Base-by-base conservation (phyloP, 805 yeast genomes). In the Nakazawaea ambrosiae region DNA sequence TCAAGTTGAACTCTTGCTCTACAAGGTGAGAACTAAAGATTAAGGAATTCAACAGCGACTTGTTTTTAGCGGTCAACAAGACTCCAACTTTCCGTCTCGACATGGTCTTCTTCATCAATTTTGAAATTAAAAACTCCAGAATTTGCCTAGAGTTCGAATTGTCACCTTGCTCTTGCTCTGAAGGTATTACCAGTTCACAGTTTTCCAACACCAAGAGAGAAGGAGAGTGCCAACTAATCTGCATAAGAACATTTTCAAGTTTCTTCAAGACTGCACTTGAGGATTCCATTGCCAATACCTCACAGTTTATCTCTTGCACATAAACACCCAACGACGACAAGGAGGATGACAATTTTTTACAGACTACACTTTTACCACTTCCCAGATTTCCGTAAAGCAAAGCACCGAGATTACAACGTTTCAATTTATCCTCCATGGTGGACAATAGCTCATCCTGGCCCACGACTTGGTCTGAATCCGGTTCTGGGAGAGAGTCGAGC, bases 311-410 rank as follows among this genome's bases (percentile, higher is more conserved):
- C 42, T 66, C 49, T 46, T 69, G 66, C 22, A 78, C 54, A 49
- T 65, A 54, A 48, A 67, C 69, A 10, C 79, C 72, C 26, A 65
- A 54, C 2, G 60, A 51, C 7, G 50, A 42, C 5, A 83, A 49
- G 8, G 49, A 47, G 1, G 58, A 41, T 0, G 66, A 48, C 1
- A 82, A 51, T 19, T 67, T 60, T 3, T 65, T 55, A 12, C 78
- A 50, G 2, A 81, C 43, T 2, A 75, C 57, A 0, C 92, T 63
- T 53, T 90, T 90, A 0, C 97, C 97, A 43, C 86, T 72, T 0
- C 96, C 97, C 1, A 84, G 63, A 17, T 78, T 59, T 0, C 97
- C 97, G 46, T 76, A 70, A 0, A 89, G 49, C 37, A 87, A 58
- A 0, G 77, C 61, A 2, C 90, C 85, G 6, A 68, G 53, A 35